phyloP scores from a whole-genome alignment of 192 early-diverging fungal genomes.

The Geranomyces michiganensis region DNA sequence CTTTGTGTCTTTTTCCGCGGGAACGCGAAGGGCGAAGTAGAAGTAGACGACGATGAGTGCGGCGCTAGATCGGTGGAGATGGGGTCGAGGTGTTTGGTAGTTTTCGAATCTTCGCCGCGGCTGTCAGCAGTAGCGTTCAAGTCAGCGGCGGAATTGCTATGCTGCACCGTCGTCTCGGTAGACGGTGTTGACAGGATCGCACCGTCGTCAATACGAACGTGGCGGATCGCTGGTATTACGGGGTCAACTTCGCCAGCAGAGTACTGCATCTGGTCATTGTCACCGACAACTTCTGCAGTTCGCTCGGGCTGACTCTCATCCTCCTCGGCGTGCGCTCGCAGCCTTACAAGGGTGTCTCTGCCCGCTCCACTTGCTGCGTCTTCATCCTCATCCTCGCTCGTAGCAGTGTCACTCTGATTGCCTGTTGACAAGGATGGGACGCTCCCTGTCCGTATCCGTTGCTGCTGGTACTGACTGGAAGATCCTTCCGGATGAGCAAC shows the following conservation, averaged over 20 bases:
- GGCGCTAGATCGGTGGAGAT: background rate
- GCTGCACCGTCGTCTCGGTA: background rate
- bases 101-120: background rate
- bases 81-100: background rate
- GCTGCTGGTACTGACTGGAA: background rate
- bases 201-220: too few relatives aligned
- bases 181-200: background rate
- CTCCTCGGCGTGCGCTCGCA: too few relatives aligned
- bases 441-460: background rate
- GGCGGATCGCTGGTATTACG: too few relatives aligned
- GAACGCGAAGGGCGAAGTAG: background rate
- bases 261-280: too few relatives aligned
- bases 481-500: background rate
- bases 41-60: background rate
- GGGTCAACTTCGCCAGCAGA: too few relatives aligned
- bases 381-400: too few relatives aligned
- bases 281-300: too few relatives aligned
- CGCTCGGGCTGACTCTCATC: too few relatives aligned
- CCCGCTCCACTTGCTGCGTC: too few relatives aligned
- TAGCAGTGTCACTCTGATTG: background rate
- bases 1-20: background rate
- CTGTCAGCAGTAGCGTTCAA: too few relatives aligned
- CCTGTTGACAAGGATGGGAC: background rate
- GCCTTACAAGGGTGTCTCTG: too few relatives aligned
- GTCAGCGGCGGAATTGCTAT: background rate